Evolutionary conservation across 805 yeast species (phyloP), one percentile per base, ranked within the genome.

Genomic region (Metschnikowia lochheadii): DNA sequence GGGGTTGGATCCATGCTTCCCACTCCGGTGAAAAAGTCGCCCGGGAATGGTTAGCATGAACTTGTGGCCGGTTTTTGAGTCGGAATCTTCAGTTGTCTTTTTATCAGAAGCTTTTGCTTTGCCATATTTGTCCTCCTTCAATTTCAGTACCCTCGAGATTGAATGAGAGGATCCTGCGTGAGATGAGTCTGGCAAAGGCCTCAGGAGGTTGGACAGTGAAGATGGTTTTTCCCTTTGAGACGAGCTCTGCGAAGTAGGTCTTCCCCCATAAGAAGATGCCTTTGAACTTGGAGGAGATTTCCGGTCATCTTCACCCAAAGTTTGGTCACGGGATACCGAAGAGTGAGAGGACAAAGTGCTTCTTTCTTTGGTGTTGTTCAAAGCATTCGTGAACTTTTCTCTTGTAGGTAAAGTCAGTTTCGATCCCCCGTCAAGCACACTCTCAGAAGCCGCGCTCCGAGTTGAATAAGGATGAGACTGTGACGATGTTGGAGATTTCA

Each of bases 21-120:
- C 40, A n/a, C 40, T 44, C 11, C 55, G 36, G 41, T 57, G 60
- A 31, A 57, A 57, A 7, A 57, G 36, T 4, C 56, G 37, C 15
- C 55, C 35, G 50, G 64, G 53, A 48, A 55, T 50, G 37, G 55
- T 46, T 52, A 48, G 45, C 51, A 49, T 42, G 5, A 55, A 49
- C 29, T 43, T 53, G 36, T 53, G 56, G 14, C 38, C 21, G 14
- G 17, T 11, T 18, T 44, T 44, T 6, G 39, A 13, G 26, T 44
- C 46, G 11, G 39, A 15, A 23, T 44, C 46, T 6, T 44, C 46
- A 3, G 14, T 14, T 6, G 20, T 10, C 34, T 44, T 44, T 23
- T 35, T 44, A 1, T 44, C 46, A 10, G 40, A 26, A 2, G n/a
- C n/a, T 21, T 21, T 41, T 8, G 17, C 29, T 11, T 32, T 42